Percentiles rank a stretch among this genome's conserved stretches.
Conservation (phyloP, 2,329 filamentous ascomycete genomes). For the Exutisphaerella laricina region DNA sequence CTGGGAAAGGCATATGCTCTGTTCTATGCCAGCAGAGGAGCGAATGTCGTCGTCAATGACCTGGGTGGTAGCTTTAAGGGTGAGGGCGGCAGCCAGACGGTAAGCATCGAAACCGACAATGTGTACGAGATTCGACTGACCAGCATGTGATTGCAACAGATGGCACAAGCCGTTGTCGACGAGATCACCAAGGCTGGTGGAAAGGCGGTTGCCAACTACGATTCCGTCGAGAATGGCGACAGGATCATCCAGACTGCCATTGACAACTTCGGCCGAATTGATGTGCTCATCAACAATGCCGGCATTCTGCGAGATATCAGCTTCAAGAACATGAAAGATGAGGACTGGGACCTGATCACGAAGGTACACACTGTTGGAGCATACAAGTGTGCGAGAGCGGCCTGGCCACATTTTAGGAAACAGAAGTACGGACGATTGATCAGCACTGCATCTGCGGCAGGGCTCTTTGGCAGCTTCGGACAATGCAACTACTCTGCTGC, state of each 20-base stretch:
- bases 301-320: slow-evolving; percentile 90
- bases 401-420: slow-evolving; percentile 97
- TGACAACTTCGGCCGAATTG: slow-evolving; percentile 75
- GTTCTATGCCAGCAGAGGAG: slow-evolving; percentile 88
- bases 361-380: slow-evolving; percentile 87
- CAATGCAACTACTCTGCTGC: slow-evolving; percentile 97
- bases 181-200: slow-evolving; percentile 83
- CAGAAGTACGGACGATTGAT: slow-evolving; percentile 97
- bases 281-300: slow-evolving; percentile 96
- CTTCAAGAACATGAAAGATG: slow-evolving; percentile 98
- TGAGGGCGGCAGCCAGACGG: slow-evolving; percentile 72
- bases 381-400: slow-evolving; percentile 91
- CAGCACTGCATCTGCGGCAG: slow-evolving; percentile 94
- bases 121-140: slow-evolving; percentile 12
- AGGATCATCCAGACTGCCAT: slow-evolving; percentile 89
- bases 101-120: slow-evolving; percentile 5
- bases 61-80: slow-evolving; percentile 89
- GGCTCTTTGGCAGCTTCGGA: slow-evolving; percentile 91
- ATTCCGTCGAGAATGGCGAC: slow-evolving; percentile 88
- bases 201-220: slow-evolving; percentile 96
- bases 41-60: slow-evolving; percentile 95
- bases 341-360: slow-evolving; percentile 94
- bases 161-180: slow-evolving; percentile 75
- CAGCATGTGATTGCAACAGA: slow-evolving; percentile 43
- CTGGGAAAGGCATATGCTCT: slow-evolving; percentile 75